A percentile compares a stretch with the other conserved stretches of the same genome.
These are phyloP conservation scores for Suillus lakei DNA, from an alignment of 768 basidiomycete species.

Conservation along the genomic window DNA sequence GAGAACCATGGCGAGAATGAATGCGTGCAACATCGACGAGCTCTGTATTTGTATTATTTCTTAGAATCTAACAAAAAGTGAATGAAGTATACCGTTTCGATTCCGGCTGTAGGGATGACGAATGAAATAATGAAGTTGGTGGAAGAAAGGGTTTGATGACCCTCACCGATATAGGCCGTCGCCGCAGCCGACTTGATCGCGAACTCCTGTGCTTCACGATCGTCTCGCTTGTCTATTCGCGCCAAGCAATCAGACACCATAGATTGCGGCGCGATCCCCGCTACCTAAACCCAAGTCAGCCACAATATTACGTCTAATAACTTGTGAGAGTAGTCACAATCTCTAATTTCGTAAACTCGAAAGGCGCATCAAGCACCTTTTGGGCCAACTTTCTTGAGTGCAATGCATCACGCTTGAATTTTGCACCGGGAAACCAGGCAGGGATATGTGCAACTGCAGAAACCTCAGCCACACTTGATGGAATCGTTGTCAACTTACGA, in stretches of 20 bases:
- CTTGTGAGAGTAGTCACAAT: background rate
- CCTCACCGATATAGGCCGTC: constrained; percentile 27
- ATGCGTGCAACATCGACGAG: constrained; percentile 15
- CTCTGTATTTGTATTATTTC: constrained; percentile 16
- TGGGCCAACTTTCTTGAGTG: constrained; percentile 17
- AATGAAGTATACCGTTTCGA: background rate
- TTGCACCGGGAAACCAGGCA: constrained; percentile 23
- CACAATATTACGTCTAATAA: background rate
- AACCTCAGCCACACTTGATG: background rate
- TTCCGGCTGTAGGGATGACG: background rate
- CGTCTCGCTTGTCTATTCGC: background rate
- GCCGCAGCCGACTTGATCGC: constrained; percentile 22
- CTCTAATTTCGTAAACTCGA: constrained; percentile 27
- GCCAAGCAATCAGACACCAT: constrained; percentile 25
- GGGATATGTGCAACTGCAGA: constrained; percentile 24
- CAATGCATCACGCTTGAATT: constrained; percentile 14
- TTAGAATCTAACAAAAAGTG: background rate
- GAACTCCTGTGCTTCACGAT: constrained; percentile 20
- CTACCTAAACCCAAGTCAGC: constrained; percentile 17
- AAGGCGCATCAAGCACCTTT: constrained; percentile 21
- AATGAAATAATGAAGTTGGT: background rate
- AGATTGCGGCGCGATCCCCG: constrained; percentile 24
- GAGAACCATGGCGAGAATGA: constrained; percentile 26
- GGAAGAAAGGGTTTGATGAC: background rate
- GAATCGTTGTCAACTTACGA: constrained; percentile 17